phyloP scores from a whole-genome alignment of 2,329 filamentous ascomycete species.

The Pleoardoris graminearum region DNA sequence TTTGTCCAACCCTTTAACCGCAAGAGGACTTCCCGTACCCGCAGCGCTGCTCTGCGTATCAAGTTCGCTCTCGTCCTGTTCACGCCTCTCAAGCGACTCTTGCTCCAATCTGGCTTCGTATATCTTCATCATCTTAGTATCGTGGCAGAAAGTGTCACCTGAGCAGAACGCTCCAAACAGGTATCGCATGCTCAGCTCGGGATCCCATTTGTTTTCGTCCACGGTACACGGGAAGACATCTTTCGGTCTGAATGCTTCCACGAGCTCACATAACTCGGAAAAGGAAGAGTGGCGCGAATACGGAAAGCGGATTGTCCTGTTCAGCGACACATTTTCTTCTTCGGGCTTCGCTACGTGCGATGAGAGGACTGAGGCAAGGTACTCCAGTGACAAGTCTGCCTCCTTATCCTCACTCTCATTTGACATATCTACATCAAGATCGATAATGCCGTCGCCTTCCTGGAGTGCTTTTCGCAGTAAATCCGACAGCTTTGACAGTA shows the following conservation, averaged over 20 bases:
- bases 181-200: conserved; percentile 63
- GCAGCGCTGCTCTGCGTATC: conserved; percentile 16
- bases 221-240: conserved; percentile 83
- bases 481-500: conserved; percentile 40
- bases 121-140: conserved; percentile 60
- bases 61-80: conserved; percentile 16
- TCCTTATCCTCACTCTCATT: conserved; percentile 26
- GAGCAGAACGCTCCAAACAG: conserved; percentile 75
- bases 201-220: conserved; percentile 64
- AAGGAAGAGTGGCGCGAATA: conserved; percentile 92
- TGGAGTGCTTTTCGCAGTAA: conserved; percentile 36
- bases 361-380: conserved; percentile 38
- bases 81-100: conserved; percentile 15
- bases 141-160: conserved; percentile 64
- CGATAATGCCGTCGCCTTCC: conserved; percentile 24
- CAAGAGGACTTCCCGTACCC: conserved; percentile 3
- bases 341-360: conserved; percentile 14
- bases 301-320: conserved; percentile 62
- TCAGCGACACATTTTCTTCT: conserved; percentile 1
- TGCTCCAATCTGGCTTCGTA: conserved; percentile 20
- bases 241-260: conserved; percentile 68
- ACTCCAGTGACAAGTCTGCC: conserved; percentile 33
- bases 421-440: conserved; percentile 32
- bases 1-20: not conserved
- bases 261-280: conserved; percentile 71